Percentiles rank a stretch among this genome's conserved stretches.
Evolutionary conservation across 2,329 filamentous ascomycete species (phyloP).

Genomic region (Aureobasidium sp.): DNA sequence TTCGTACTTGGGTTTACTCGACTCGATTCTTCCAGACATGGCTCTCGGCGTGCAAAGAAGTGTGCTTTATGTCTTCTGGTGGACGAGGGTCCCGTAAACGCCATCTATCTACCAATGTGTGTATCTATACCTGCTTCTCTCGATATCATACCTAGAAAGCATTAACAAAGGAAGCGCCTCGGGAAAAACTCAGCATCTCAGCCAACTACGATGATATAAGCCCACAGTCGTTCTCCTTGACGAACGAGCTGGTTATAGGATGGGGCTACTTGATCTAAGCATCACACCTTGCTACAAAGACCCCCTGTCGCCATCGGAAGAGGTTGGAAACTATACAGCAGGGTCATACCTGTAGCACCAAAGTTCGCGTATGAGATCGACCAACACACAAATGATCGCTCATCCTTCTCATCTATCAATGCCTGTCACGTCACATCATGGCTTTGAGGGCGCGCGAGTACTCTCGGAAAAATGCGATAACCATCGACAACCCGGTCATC

Average conservation of each 20-base stretch:
- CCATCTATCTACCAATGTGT: too few species aligned
- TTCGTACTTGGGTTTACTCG: neutral
- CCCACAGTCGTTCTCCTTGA: neutral
- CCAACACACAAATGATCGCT: too few species aligned
- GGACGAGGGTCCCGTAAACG: too few species aligned
- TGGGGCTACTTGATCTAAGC: neutral
- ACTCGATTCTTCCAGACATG: neutral
- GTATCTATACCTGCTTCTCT: neutral
- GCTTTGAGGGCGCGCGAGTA: too few species aligned
- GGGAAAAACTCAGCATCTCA: too few species aligned
- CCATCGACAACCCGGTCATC: too few species aligned
- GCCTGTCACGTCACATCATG: too few species aligned
- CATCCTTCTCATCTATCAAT: too few species aligned
- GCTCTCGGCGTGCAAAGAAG: neutral
- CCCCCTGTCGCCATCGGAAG: neutral
- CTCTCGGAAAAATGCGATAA: too few species aligned
- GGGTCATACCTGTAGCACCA: neutral
- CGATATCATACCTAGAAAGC: accelerated
- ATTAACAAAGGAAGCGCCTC: neutral
- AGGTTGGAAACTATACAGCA: neutral
- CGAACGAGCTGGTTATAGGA: neutral
- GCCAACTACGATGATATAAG: neutral
- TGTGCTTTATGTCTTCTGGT: neutral
- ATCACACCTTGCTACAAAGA: neutral
- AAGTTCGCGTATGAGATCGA: too few species aligned